Evolutionary conservation across 2,329 filamentous ascomycete genomes (phyloP), one percentile per base, ranked within the genome.

Genomic region (Colletotrichum somersetense): DNA sequence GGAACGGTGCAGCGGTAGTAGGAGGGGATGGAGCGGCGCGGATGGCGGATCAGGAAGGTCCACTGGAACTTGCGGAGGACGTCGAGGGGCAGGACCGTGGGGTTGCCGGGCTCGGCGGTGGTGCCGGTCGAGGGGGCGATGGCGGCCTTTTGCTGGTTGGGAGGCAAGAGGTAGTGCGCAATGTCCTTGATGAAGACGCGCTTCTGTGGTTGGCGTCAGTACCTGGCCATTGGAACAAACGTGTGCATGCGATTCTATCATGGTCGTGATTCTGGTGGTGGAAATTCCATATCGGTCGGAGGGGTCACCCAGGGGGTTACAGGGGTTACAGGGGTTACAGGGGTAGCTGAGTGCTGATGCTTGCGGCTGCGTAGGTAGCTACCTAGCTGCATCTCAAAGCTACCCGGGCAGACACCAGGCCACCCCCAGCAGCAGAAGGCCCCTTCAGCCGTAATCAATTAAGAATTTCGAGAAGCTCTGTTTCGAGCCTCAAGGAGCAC

Each of bases 181-280:
- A 98, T 99, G 82, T 98, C 96, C 83, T 99, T 99, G 88, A 99
- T 96, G 85, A 98, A 98, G 77, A 97, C 85, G 77, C 96, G 93
- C 85, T 97, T 97, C 93, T 97, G 76, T 30, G 8, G 6, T 35
- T 11, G 50, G 65, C 73, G 62, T 66, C 74, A 76, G 79, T 64
- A 11, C 30, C 50, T 56, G 12, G 35, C 11, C 16, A 14, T 52
- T 10, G 20, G 30, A 4, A 30, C 30, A 30, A 42, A 38, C 14
- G 35, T 52, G 30, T 26, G 46, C 44, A 50, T 63, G 48, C 35
- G n/a, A 10, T 14, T 30, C n/a, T 53, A 10, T 30, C n/a, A 50
- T n/a, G 16, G 61, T 12, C n/a, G 33, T 62, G 59, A n/a, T 52
- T 14, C 14, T 50, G 44, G 33, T 26, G 46, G 48, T 33, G 30